phyloP scores from a whole-genome alignment of 495 filamentous ascomycete species.

The Penicillium bialowiezense region DNA sequence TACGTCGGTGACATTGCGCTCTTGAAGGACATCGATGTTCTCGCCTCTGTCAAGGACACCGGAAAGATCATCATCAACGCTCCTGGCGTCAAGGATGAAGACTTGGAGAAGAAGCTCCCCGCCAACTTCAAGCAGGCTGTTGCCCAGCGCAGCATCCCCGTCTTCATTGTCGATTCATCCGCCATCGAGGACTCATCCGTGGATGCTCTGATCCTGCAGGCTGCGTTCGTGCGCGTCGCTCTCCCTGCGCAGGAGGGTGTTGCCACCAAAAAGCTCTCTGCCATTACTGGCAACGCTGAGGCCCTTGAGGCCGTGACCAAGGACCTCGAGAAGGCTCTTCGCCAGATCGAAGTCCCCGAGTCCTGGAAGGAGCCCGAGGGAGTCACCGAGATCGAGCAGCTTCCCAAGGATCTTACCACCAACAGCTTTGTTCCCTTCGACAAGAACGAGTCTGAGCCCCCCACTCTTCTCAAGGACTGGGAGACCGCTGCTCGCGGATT shows the following conservation, averaged over 20 bases:
- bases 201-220: conserved; percentile 62
- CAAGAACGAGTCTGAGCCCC: conserved; percentile 68
- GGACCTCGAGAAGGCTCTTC: conserved; percentile 67
- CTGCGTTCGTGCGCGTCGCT: conserved; percentile 77
- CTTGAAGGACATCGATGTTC: conserved; percentile 68
- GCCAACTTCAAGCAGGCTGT: conserved; percentile 62
- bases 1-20: conserved; percentile 78
- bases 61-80: conserved; percentile 74
- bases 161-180: conserved; percentile 70
- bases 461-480: conserved; percentile 68
- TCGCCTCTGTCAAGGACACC: conserved; percentile 65
- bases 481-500: conserved; percentile 80
- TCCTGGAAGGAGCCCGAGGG: conserved; percentile 69
- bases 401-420: conserved; percentile 59
- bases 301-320: conserved; percentile 58
- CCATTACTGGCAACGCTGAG: conserved; percentile 52
- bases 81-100: conserved; percentile 77
- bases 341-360: conserved; percentile 70
- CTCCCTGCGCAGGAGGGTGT: conserved; percentile 53
- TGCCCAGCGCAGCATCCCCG: conserved; percentile 60
- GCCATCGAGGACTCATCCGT: conserved; percentile 58
- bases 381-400: conserved; percentile 47
- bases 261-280: conserved; percentile 54
- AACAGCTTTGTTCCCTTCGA: conserved; percentile 84
- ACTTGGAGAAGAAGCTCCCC: conserved; percentile 85